A percentile compares a stretch with the other conserved stretches of the same genome.
Evolutionary conservation across 208 protist species (phyloP).

Genomic region (Leishmania arabica): DNA sequence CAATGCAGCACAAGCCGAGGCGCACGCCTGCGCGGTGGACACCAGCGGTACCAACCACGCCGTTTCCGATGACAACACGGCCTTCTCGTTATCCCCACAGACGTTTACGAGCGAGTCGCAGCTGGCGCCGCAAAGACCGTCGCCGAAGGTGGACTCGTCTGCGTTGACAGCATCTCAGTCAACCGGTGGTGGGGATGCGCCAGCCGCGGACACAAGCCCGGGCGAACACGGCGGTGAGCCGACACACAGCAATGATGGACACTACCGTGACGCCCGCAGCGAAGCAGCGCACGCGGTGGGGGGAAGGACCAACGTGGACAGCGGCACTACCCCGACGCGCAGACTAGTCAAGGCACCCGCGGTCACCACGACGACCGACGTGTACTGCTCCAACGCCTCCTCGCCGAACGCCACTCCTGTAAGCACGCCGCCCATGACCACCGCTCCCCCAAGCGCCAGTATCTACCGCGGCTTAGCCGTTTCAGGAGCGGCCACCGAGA

Average conservation of each 20-base stretch:
- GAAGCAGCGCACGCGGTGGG: background rate
- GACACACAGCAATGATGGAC: background rate
- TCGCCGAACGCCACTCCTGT: conserved; percentile 20
- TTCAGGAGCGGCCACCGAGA: background rate
- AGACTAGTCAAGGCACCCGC: background rate
- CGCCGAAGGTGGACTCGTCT: conserved; percentile 14
- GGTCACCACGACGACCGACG: background rate
- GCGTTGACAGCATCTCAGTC: background rate
- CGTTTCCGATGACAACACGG: background rate
- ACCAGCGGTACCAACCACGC: background rate
- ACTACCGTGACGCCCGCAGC: background rate
- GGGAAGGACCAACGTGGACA: background rate
- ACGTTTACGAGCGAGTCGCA: conserved; percentile 23
- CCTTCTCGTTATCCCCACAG: conserved; percentile 7
- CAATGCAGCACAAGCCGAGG: conserved; percentile 2
- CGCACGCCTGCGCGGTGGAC: conserved; percentile 6
- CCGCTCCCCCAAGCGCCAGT: background rate
- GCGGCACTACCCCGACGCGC: background rate
- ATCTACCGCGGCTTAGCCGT: background rate
- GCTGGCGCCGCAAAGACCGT: conserved; percentile 10
- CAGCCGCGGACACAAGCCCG: background rate
- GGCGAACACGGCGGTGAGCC: background rate
- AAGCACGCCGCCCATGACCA: conserved; percentile 1
- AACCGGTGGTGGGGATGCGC: background rate
- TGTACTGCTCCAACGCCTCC: background rate